Conservation (phyloP, 2,329 filamentous ascomycete genomes). For the Trichoderma polysporum region DNA sequence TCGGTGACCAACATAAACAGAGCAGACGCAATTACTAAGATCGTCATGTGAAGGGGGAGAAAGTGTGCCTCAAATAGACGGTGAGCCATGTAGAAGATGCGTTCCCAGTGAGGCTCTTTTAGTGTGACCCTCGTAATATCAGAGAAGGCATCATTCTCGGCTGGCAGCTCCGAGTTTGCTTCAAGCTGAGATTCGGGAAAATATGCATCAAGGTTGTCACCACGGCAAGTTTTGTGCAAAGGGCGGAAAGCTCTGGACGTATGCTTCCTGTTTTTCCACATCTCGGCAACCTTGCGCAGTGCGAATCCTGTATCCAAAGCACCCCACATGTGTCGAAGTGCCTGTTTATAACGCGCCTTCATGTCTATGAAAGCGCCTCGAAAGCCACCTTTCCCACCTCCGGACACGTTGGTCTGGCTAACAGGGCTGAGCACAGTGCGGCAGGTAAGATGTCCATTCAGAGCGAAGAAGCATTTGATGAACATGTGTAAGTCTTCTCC, state of each 20-base stretch:
- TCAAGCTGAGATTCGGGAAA: slow-evolving; percentile 47
- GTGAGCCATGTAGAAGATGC: slow-evolving; percentile 59
- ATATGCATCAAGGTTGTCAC: slow-evolving; percentile 47
- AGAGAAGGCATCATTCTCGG: slow-evolving; percentile 54
- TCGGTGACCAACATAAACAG: slow-evolving; percentile 58
- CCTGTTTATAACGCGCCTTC: slow-evolving; percentile 68
- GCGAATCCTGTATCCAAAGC: slow-evolving; percentile 68
- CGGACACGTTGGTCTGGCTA: slow-evolving; percentile 70
- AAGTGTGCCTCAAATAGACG: slow-evolving; percentile 75
- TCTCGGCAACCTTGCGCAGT: slow-evolving; percentile 55
- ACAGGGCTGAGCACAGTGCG: slow-evolving; percentile 66
- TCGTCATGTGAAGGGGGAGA: slow-evolving; percentile 65
- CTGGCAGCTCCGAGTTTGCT: slow-evolving; percentile 40
- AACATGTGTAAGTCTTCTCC: slow-evolving; percentile 78
- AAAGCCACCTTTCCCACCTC: slow-evolving; percentile 54
- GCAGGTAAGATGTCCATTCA: slow-evolving; percentile 66
- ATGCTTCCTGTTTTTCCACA: slow-evolving; percentile 58
- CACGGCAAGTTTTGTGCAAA: slow-evolving; percentile 48
- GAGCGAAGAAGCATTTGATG: slow-evolving; percentile 73
- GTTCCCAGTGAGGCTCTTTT: slow-evolving; percentile 53
- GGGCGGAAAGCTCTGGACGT: slow-evolving; percentile 56
- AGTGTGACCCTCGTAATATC: slow-evolving; percentile 54
- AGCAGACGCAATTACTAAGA: slow-evolving; percentile 62
- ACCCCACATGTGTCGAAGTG: slow-evolving; percentile 74
- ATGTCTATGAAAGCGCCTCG: slow-evolving; percentile 57